Base-by-base conservation (phyloP, 2,329 filamentous ascomycete species). In the Sarocladium oryzae region DNA sequence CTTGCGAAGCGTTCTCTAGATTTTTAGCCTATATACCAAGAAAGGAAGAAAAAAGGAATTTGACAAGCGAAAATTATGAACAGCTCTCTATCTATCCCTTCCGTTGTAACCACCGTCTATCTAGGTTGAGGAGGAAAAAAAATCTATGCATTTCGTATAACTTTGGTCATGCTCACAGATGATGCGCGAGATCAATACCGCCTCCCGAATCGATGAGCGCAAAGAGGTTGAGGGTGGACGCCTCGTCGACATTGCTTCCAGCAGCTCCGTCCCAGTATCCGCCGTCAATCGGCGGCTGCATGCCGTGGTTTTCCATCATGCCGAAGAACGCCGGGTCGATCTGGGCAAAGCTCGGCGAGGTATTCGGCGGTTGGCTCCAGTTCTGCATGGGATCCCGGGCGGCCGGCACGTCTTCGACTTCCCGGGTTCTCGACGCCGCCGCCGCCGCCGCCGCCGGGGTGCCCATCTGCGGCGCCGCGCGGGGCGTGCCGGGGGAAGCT, bases 181-280 rank as follows among this genome's bases (percentile, higher is more conserved):
- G 66, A 54, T 71, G 67, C 7, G 68, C 74, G 36, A 79, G 61
- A 57, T 79, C 76, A 51, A 79, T n/a, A n/a, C n/a, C 75, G 0
- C 76, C 76, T 1, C 75, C 73, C 0, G 69, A 69, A 33, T 79
- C 76, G 32, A 79, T 59, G 43, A 79, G 53, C 1, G 76, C 71
- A 56, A 79, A 79, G 13, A 79, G 51, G 50, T 79, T 79, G 20
- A 79, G 51, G 55, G 53, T 73, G 59, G 59, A 76, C 60, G 52
- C 70, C 56, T 71, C 66, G 50, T 77, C 74, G 3, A 61, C 64
- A 4, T 72, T 73, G 10, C 60, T 60, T 0, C 69, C 68, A 20
- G 24, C 10, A 7, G 18, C 4, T 16, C 5, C 32, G 10, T 21
- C 46, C 46, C 46, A 49, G 32, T 49, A 49, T 13, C 20, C 43